Evolutionary conservation across 2,329 filamentous ascomycete genomes (phyloP).

Genomic region (Epichloe elymi): DNA sequence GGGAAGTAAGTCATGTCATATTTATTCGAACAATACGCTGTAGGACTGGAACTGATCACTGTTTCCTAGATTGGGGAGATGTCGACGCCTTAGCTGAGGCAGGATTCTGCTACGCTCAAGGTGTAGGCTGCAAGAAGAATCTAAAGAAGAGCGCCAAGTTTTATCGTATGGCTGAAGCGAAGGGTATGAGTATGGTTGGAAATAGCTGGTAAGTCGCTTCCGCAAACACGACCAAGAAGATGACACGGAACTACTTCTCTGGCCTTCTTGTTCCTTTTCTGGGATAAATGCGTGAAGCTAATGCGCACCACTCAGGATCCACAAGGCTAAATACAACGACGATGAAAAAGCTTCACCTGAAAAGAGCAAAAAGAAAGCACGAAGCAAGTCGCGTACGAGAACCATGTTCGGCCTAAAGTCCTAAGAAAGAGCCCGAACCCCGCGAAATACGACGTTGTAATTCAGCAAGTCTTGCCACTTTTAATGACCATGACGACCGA

Average conservation of each 20-base stretch:
- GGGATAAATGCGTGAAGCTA: neutral
- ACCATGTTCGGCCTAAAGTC: conserved; percentile 51
- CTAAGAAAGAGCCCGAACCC: conserved; percentile 1
- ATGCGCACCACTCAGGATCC: conserved; percentile 52
- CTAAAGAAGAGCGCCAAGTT: conserved; percentile 86
- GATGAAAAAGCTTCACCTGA: conserved; percentile 33
- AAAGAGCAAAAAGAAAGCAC: conserved; percentile 43
- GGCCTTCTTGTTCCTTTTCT: neutral
- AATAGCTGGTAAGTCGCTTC: conserved; percentile 74
- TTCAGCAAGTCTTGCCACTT: neutral
- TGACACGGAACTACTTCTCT: neutral
- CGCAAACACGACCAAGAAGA: neutral
- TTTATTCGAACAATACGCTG: too few relatives aligned
- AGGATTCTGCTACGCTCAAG: conserved; percentile 91
- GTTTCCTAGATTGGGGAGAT: conserved; percentile 68
- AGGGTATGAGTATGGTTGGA: conserved; percentile 93
- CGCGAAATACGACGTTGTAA: neutral
- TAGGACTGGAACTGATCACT: neutral
- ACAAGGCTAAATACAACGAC: conserved; percentile 86
- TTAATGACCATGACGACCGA: conserved; percentile 19
- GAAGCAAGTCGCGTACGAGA: conserved; percentile 65
- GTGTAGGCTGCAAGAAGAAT: conserved; percentile 89
- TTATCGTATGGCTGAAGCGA: conserved; percentile 80
- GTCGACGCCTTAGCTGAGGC: conserved; percentile 87
- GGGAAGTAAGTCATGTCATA: conserved; percentile 44